A percentile compares a stretch with the other conserved stretches of the same genome.
Evolutionary conservation across 805 yeast species (phyloP).

Genomic region (Ogataea allantospora): DNA sequence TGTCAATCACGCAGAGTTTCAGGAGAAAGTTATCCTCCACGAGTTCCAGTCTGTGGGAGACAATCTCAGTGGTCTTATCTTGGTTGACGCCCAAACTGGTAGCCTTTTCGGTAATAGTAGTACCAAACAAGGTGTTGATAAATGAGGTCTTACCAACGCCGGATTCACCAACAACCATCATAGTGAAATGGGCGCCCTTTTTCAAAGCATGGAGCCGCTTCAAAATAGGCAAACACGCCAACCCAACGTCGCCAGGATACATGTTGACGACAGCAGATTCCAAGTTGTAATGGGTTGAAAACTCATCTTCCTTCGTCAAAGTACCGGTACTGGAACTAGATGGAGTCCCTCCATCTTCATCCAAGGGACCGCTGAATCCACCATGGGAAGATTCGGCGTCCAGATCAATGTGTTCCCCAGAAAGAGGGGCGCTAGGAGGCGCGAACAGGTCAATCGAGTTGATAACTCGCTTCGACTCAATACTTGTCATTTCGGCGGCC

Average conservation of each 20-base stretch:
- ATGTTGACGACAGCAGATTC: conserved; percentile 28
- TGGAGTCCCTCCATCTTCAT: conserved; percentile 9
- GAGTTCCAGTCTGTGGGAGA: conserved; percentile 46
- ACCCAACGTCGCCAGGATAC: conserved; percentile 28
- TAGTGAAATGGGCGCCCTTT: conserved; percentile 71
- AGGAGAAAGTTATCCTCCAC: conserved; percentile 59
- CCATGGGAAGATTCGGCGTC: conserved; percentile 11
- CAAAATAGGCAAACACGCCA: conserved; percentile 31
- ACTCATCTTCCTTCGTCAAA: conserved; percentile 16
- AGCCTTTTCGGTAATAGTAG: conserved; percentile 34
- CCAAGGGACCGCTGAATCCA: conserved; percentile 8
- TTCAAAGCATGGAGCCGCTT: conserved; percentile 36
- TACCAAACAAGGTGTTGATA: conserved; percentile 73
- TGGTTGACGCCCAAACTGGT: conserved; percentile 26
- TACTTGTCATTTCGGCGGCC: conserved; percentile 14
- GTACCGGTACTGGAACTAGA: conserved; percentile 18
- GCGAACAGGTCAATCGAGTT: conserved; percentile 23
- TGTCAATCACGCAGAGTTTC: conserved; percentile 62
- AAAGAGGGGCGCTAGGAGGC: conserved; percentile 17
- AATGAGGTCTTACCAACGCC: conserved; percentile 86
- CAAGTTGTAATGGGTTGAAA: conserved; percentile 27
- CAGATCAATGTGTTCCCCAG: conserved; percentile 16
- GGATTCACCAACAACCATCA: conserved; percentile 83
- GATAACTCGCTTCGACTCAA: conserved; percentile 17
- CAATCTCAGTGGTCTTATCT: conserved; percentile 34